phyloP scores from a whole-genome alignment of 2,329 filamentous ascomycete species.

The Phyllosticta capitalensis region DNA sequence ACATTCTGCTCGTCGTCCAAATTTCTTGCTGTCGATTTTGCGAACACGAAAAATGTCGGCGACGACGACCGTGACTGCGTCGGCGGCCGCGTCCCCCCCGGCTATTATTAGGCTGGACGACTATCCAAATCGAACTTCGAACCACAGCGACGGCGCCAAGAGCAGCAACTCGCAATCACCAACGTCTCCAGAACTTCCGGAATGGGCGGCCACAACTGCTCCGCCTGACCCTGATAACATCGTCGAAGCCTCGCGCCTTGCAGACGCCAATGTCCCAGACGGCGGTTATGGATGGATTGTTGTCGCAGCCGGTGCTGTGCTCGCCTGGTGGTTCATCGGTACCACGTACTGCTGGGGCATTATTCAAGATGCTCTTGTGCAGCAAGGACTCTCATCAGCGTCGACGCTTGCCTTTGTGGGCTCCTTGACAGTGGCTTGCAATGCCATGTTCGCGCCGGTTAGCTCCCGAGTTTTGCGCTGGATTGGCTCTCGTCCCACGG shows the following conservation, averaged over 20 bases:
- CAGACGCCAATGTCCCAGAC: slow-evolving; percentile 32
- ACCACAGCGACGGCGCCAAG: background rate
- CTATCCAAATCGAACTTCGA: background rate
- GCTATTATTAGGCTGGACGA: slow-evolving; percentile 1
- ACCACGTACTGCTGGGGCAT: slow-evolving; percentile 52
- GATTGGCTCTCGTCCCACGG: slow-evolving; percentile 40
- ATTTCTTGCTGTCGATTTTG: background rate
- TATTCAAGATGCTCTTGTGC: slow-evolving; percentile 47
- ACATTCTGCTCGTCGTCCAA: background rate
- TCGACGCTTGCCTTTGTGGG: slow-evolving; percentile 52
- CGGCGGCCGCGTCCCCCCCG: background rate
- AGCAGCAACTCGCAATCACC: background rate
- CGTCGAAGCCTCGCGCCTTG: slow-evolving; percentile 10
- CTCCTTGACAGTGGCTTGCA: slow-evolving; percentile 41
- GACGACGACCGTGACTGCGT: background rate
- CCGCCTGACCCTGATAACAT: slow-evolving; percentile 4
- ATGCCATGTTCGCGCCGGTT: slow-evolving; percentile 43
- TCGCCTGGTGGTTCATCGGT: slow-evolving; percentile 45
- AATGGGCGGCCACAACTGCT: slow-evolving; percentile 5
- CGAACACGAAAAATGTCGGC: slow-evolving; percentile 3
- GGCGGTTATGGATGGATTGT: slow-evolving; percentile 50
- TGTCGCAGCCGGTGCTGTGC: slow-evolving; percentile 40
- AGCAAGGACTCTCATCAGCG: slow-evolving; percentile 38
- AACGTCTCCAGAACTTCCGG: background rate
- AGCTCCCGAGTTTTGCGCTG: slow-evolving; percentile 43